These are phyloP conservation scores for Colletotrichum sidae DNA, from an alignment of 2,329 filamentous ascomycete species.

Conservation along the genomic window DNA sequence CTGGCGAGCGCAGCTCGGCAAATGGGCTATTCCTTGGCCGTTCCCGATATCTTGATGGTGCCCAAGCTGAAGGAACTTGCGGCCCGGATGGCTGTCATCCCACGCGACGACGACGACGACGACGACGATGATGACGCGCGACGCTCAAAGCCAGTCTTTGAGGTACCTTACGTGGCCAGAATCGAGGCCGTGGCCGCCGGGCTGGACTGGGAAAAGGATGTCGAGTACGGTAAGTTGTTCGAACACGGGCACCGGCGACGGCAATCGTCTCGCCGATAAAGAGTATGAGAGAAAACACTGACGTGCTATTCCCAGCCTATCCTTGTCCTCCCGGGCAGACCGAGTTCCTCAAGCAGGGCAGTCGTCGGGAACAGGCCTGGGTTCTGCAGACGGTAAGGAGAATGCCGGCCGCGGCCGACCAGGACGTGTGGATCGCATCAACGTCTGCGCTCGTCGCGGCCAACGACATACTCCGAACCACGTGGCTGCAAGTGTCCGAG, in stretches of 20 bases:
- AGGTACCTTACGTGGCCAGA: not conserved
- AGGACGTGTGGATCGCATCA: slow-evolving; percentile 39
- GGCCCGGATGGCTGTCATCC: not conserved
- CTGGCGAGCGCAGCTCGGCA: slow-evolving; percentile 53
- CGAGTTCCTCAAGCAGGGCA: slow-evolving; percentile 44
- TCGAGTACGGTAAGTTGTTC: slow-evolving; percentile 34
- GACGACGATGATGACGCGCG: too few species aligned
- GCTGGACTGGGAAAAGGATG: slow-evolving; percentile 24
- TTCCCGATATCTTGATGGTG: slow-evolving; percentile 40
- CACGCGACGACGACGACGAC: too few species aligned
- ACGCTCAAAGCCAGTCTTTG: not conserved
- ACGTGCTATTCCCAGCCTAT: slow-evolving; percentile 38
- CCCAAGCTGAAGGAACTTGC: slow-evolving; percentile 38
- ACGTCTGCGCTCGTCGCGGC: slow-evolving; percentile 37
- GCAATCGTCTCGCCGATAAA: too few species aligned
- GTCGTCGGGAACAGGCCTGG: slow-evolving; percentile 41
- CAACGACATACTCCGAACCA: slow-evolving; percentile 43
- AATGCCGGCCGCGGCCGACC: slow-evolving; percentile 36
- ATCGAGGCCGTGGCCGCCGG: not conserved
- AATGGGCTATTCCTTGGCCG: slow-evolving; percentile 40
- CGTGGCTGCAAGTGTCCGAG: slow-evolving; percentile 35
- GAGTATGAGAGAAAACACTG: too few species aligned
- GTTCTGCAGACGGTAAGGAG: slow-evolving; percentile 42
- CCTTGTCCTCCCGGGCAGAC: slow-evolving; percentile 45
- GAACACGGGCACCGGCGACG: too few species aligned